These are phyloP conservation scores for Fragaria nilgerrensis DNA, from an alignment of 306 rosid genomes.

Conservation along the genomic window DNA sequence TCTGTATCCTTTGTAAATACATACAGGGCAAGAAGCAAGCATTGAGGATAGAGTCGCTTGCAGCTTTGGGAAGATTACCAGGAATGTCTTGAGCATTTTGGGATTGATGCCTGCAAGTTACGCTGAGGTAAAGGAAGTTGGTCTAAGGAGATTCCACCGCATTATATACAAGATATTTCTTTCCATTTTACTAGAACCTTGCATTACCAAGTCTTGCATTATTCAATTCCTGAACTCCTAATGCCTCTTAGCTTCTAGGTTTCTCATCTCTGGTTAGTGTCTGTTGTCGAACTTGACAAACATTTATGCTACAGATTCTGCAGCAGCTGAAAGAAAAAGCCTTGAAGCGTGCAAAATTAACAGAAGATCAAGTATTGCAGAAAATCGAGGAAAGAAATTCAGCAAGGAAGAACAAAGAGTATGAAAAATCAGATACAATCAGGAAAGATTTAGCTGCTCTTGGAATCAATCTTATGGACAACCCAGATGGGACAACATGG, in stretches of 20 bases:
- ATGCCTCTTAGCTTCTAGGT: not conserved
- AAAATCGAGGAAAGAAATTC: constrained; percentile 68
- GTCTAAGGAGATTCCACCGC: constrained; percentile 10
- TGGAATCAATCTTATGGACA: constrained; percentile 90
- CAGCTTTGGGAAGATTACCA: constrained; percentile 59
- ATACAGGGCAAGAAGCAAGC: constrained; percentile 76
- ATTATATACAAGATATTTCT: not conserved
- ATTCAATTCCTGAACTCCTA: not conserved
- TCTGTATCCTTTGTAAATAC: constrained; percentile 19
- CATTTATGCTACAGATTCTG: constrained; percentile 50
- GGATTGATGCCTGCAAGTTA: constrained; percentile 78
- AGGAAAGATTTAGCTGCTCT: constrained; percentile 67
- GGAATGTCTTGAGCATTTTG: constrained; percentile 53
- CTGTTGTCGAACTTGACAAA: not conserved
- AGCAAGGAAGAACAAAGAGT: constrained; percentile 77
- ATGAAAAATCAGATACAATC: constrained; percentile 72
- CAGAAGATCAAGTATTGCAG: constrained; percentile 61
- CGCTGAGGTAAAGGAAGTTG: constrained; percentile 51
- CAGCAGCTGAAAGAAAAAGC: constrained; percentile 75
- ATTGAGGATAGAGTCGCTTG: constrained; percentile 73
- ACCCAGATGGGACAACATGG: constrained; percentile 86
- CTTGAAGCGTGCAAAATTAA: constrained; percentile 73
- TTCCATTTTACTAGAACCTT: not conserved
- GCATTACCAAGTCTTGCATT: not conserved
- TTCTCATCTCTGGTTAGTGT: not conserved